These are phyloP conservation scores for Cercospora beticola DNA, from an alignment of 2,329 filamentous ascomycete species.

Conservation along the genomic window DNA sequence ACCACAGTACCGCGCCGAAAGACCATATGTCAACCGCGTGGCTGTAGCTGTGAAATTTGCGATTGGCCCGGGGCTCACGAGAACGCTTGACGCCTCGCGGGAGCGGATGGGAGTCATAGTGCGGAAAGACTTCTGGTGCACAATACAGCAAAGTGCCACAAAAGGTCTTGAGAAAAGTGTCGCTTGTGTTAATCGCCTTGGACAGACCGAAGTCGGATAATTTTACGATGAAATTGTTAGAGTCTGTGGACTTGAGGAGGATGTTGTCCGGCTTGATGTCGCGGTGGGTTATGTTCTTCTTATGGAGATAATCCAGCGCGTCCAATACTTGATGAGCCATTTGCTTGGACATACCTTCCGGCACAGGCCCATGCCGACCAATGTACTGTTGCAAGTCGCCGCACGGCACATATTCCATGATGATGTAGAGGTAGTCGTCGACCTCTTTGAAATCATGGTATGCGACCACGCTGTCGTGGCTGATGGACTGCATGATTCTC, in stretches of 20 bases:
- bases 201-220: constrained; percentile 95
- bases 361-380: constrained; percentile 58
- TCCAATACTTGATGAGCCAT: constrained; percentile 76
- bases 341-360: constrained; percentile 66
- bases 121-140: constrained; percentile 92
- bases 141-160: constrained; percentile 95
- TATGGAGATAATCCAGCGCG: constrained; percentile 83
- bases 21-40: constrained; percentile 97
- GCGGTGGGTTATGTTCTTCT: constrained; percentile 89
- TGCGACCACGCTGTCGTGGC: constrained; percentile 86
- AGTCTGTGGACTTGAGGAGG: constrained; percentile 69
- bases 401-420: constrained; percentile 87
- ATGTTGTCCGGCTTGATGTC: constrained; percentile 99
- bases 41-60: constrained; percentile 67
- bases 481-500: constrained; percentile 84
- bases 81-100: constrained; percentile 58
- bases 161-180: constrained; percentile 92
- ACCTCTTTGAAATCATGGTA: constrained; percentile 88
- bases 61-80: constrained; percentile 51
- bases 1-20: constrained; percentile 87
- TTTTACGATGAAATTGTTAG: constrained; percentile 70
- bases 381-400: constrained; percentile 82
- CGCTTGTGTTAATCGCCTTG: constrained; percentile 79
- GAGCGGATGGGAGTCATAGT: constrained; percentile 66
- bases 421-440: constrained; percentile 80